These are phyloP conservation scores for Pseudodiploospora longispora DNA, from an alignment of 2,329 filamentous ascomycete genomes.

Conservation along the genomic window DNA sequence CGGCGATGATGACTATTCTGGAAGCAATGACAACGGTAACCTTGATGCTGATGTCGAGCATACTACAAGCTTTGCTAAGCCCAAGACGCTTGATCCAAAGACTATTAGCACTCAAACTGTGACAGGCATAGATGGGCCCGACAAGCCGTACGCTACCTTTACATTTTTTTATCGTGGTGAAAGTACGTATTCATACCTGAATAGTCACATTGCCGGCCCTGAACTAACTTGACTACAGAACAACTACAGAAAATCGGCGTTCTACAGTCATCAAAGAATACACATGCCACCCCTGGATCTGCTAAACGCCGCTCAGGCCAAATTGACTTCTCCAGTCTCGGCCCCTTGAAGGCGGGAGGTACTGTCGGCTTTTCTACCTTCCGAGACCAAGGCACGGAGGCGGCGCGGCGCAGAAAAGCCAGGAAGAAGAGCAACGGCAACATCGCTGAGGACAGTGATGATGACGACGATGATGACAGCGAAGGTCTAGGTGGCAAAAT, in stretches of 20 bases:
- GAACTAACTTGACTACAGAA: conserved; percentile 42
- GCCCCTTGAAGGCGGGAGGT: conserved; percentile 76
- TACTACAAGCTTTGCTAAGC: conserved; percentile 95
- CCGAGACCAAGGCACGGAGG: conserved; percentile 58
- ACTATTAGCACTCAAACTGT: conserved; percentile 98
- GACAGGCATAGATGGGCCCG: conserved; percentile 93
- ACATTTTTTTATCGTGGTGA: conserved; percentile 97
- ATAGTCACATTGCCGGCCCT: not conserved
- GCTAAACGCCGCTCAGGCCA: conserved; percentile 75
- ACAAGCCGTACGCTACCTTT: conserved; percentile 93
- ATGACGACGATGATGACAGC: conserved; percentile 61
- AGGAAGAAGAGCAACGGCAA: conserved; percentile 58
- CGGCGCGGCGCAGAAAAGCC: conserved; percentile 45
- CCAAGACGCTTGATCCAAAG: conserved; percentile 91
- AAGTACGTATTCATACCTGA: conserved; percentile 47
- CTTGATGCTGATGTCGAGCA: conserved; percentile 85
- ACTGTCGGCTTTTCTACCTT: conserved; percentile 88
- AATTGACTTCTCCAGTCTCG: conserved; percentile 76
- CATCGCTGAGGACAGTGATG: conserved; percentile 66
- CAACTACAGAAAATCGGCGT: conserved; percentile 98
- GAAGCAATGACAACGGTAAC: conserved; percentile 44
- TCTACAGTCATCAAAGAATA: conserved; percentile 57
- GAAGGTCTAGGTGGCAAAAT: conserved; percentile 57
- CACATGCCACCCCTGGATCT: conserved; percentile 51
- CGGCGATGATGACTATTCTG: conserved; percentile 67